Base-by-base conservation (phyloP, 345 rosid genomes). In the Salix caprea region DNA sequence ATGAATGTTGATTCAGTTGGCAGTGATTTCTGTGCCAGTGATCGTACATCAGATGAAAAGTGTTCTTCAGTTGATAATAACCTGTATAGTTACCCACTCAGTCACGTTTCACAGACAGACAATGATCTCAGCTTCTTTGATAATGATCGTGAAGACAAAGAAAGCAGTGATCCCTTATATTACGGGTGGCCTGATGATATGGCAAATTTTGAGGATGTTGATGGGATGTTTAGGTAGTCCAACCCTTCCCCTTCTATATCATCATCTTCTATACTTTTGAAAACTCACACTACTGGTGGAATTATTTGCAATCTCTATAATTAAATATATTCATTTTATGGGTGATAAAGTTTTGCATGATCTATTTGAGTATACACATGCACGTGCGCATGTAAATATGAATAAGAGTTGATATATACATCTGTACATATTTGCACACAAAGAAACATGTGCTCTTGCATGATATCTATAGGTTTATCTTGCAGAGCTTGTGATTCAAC, bases 141-240 rank as follows among this genome's bases (percentile, higher is more conserved):
- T 78, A 83, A 86, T 77, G 89, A 82, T 32, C 48, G 28, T 46
- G 89, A 86, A 61, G 96, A 86, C 73, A 90, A 84, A 85, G 97
- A 81, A 84, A 83, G 78, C 75, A 80, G 77, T 65, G 96, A 89
- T 75, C 91, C 91, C 37, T 84, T 89, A 60, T 80, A 84, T 73
- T 94, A 90, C 82, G 92, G 87, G 37, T 94, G 97, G 98, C 88
- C 88, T 75, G 97, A 75, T 75, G 78, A 94, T 71, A 87, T 94
- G 24, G 97, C 88, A 54, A 91, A 90, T 80, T 92, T 94, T 82
- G 98, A 92, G 85, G 98, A 94, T 83, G 93, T 94, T 78, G 93
- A 94, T 86, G 85, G 85, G 82, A 91, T 94, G 93, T 92, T 94
- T 72, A 89, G 98, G 98, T 94, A 80, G 76, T 76, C 21, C 68